Conservation (phyloP, 331 rosid species). For the Pyracantha coccinea region DNA sequence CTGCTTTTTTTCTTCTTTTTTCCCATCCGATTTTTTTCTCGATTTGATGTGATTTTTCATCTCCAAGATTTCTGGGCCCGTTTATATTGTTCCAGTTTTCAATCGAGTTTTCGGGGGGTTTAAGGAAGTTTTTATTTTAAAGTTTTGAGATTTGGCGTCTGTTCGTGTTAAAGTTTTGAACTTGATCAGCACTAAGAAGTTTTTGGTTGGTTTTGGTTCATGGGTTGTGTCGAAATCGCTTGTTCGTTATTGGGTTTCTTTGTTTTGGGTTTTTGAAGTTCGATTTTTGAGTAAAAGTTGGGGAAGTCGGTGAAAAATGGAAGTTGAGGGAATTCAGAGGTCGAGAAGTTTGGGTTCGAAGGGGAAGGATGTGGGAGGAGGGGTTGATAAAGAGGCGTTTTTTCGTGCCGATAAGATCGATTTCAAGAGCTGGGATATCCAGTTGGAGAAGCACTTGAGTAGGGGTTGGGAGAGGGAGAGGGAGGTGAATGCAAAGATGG, state of each 20-base stretch:
- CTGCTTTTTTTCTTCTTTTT: neutral
- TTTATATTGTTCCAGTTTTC: neutral
- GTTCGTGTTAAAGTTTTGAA: neutral
- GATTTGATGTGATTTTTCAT: neutral
- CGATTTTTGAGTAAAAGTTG: neutral
- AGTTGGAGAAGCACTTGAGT: conserved; percentile 41
- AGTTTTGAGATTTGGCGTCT: neutral
- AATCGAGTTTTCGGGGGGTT: neutral
- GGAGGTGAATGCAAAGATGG: conserved; percentile 19
- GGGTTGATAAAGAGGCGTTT: conserved; percentile 13
- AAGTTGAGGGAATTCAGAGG: conserved; percentile 2
- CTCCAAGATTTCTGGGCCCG: conserved; percentile 3
- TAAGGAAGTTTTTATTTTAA: neutral
- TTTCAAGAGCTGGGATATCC: conserved; percentile 40
- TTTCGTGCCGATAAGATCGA: conserved; percentile 47
- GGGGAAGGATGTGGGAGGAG: conserved; percentile 9
- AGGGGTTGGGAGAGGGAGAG: conserved; percentile 33
- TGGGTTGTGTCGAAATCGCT: neutral
- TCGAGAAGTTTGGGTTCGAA: conserved; percentile 13
- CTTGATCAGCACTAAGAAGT: neutral
- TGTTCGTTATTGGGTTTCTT: conserved; percentile 8
- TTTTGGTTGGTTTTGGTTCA: neutral
- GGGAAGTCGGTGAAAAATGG: neutral
- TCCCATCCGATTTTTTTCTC: neutral
- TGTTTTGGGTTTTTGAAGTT: neutral